These are phyloP conservation scores for Chlorella vulgaris DNA, from an alignment of 139 green algal species.

Conservation along the genomic window DNA sequence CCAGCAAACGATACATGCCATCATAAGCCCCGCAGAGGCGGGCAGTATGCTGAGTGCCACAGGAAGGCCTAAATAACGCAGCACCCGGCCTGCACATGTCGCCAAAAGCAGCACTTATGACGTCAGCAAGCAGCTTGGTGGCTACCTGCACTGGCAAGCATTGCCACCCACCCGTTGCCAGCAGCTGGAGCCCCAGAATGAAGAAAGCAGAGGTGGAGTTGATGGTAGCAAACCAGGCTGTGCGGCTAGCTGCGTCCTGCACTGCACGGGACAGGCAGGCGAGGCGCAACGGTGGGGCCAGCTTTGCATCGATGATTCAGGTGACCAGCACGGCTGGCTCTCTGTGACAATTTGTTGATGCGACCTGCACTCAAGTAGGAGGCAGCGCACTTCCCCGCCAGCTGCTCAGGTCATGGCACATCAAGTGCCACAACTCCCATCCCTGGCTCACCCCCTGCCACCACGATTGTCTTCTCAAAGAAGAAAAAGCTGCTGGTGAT, in stretches of 20 bases:
- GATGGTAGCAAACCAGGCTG: slow-evolving; percentile 68
- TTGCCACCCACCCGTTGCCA: slow-evolving; percentile 38
- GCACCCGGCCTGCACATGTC: slow-evolving; percentile 40
- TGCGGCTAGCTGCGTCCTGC: slow-evolving; percentile 40
- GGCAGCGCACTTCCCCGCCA: no score
- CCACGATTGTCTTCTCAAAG: slow-evolving; percentile 75
- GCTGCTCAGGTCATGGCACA: no score
- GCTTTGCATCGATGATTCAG: no score
- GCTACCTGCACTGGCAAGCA: no score
- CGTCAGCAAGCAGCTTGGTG: background rate
- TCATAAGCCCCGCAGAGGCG: slow-evolving; percentile 15
- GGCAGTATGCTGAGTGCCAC: slow-evolving; percentile 35
- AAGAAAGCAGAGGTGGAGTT: slow-evolving; percentile 60
- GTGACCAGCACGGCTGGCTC: background rate
- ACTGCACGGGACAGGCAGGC: background rate
- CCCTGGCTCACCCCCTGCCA: slow-evolving; percentile 31
- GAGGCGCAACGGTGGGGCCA: background rate
- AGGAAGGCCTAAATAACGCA: slow-evolving; percentile 36
- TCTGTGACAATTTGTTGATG: no score
- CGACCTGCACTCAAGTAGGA: no score
- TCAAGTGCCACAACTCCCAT: background rate
- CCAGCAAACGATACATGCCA: slow-evolving; percentile 36
- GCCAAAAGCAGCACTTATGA: background rate
- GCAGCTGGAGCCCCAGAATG: slow-evolving; percentile 62
- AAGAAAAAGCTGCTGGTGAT: slow-evolving; percentile 72